These are phyloP conservation scores for Alternaria arbusti DNA, from an alignment of 2,329 filamentous ascomycete genomes.

Conservation along the genomic window DNA sequence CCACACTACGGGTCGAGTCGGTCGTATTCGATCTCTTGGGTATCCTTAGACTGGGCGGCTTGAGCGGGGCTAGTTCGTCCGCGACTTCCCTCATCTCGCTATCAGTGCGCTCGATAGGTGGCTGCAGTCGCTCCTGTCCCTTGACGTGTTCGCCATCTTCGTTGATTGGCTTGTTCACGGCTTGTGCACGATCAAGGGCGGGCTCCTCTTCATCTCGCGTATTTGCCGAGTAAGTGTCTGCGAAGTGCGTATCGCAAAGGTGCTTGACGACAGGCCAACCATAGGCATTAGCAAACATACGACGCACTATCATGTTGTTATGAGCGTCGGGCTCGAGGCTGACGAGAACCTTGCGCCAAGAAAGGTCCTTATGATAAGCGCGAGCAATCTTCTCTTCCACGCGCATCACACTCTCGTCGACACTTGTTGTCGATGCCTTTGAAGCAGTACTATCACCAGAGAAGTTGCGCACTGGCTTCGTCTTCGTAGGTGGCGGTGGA, in stretches of 20 bases:
- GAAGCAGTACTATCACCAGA: slow-evolving; percentile 45
- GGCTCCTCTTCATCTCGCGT: slow-evolving; percentile 72
- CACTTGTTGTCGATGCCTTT: slow-evolving; percentile 30
- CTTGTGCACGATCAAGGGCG: slow-evolving; percentile 72
- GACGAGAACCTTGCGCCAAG: slow-evolving; percentile 96
- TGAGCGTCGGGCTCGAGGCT: slow-evolving; percentile 95
- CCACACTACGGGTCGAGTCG: slow-evolving; percentile 43
- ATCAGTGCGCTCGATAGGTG: slow-evolving; percentile 50
- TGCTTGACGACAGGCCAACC: slow-evolving; percentile 98
- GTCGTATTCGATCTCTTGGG: slow-evolving; percentile 32
- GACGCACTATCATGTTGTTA: slow-evolving; percentile 96
- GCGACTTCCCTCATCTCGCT: slow-evolving; percentile 58
- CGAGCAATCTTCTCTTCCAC: slow-evolving; percentile 98
- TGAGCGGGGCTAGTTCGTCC: slow-evolving; percentile 47
- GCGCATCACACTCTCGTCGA: slow-evolving; percentile 71
- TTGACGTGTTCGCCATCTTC: slow-evolving; percentile 71
- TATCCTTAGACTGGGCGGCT: slow-evolving; percentile 28
- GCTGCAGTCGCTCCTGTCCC: slow-evolving; percentile 47
- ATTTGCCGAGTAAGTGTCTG: slow-evolving; percentile 70
- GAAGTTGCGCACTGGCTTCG: slow-evolving; percentile 45
- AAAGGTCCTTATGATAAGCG: slow-evolving; percentile 88
- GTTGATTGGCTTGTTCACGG: slow-evolving; percentile 62
- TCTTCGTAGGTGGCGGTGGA: slow-evolving; percentile 71
- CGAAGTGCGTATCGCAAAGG: slow-evolving; percentile 92
- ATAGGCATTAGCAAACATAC: slow-evolving; percentile 96